A percentile compares a stretch with the other conserved stretches of the same genome.
phyloP scores from a whole-genome alignment of 257 asterid genomes.

The Solanum boliviense region DNA sequence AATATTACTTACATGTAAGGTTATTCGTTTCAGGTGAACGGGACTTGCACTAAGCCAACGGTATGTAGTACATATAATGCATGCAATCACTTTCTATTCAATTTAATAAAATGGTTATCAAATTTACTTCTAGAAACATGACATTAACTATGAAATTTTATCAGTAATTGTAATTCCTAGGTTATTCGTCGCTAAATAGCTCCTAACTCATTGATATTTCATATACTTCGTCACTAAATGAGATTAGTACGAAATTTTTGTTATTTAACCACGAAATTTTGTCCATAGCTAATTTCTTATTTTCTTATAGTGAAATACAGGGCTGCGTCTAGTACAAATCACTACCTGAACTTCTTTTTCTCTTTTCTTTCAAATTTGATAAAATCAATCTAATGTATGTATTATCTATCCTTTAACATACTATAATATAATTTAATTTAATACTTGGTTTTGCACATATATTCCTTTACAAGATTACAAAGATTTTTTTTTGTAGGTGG shows the following conservation, averaged over 20 bases:
- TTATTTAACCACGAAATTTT: no score
- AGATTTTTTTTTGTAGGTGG: neutral
- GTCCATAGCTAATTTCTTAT: neutral
- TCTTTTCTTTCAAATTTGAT: neutral
- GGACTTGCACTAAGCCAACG: conserved; percentile 7
- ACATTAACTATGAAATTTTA: neutral
- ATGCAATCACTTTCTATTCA: neutral
- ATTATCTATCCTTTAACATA: neutral
- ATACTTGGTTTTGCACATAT: neutral
- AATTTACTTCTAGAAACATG: neutral
- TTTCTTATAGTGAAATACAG: neutral
- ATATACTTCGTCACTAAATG: neutral
- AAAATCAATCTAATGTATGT: neutral
- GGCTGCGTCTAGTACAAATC: no score
- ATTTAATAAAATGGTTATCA: neutral
- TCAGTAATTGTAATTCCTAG: neutral
- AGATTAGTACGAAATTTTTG: neutral
- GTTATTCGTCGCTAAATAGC: neutral
- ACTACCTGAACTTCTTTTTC: no score
- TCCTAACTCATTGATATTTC: neutral
- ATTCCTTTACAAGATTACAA: neutral
- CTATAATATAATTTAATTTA: neutral
- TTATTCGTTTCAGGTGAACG: conserved; percentile 3
- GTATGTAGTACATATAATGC: neutral
- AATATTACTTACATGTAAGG: neutral